Base-by-base conservation (phyloP, 192 early-diverging fungal genomes). In the Dimargaris xerosporica region DNA sequence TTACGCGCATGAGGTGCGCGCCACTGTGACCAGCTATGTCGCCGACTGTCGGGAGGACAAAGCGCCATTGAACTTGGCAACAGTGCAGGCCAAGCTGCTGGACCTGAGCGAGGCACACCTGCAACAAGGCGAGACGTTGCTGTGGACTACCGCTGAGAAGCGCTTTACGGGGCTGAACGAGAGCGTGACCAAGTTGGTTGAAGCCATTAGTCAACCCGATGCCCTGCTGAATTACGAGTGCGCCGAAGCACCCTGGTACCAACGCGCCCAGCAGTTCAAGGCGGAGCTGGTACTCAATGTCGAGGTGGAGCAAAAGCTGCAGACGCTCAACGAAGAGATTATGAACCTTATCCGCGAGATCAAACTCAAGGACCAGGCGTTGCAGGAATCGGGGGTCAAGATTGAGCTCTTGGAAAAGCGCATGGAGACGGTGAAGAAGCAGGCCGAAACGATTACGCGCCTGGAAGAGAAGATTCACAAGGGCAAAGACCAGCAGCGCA, bases 331-430 rank as follows among this genome's bases (percentile, higher is more conserved):
- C 54, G 88, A 85, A 16, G 90, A 97, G 58, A 83, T 94, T 39
- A 62, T 85, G 51, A 83, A 82, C 42, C 74, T 97, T 7, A 80
- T 88, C 44, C 84, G 84, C 44, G 89, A 91, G 54, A 69, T 84
- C 21, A 90, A 88, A 47, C 29, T 81, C 61, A 94, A 88, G 77
- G 91, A 96, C 62, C 82, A 92, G 78, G 59, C 73, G 13, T 64
- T 91, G 42, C 86, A 89, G 68, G 91, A 96, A 69, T 70, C 68
- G 17, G 64, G 67, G 31, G 80, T 92, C 55, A 86, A 85, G 68
- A 80, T 90, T 5, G 86, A 89, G 48, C 67, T 91, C 58, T 80
- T 91, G n/a, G 90, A 90, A 69, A 90, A 84, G 69, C 81, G 87
- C 29, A 79, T 80, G 53, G 88, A 85, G 43, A 48, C 69, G n/a